Base-by-base conservation (phyloP, 495 filamentous ascomycete species). In the Hypoxylon intermedium region DNA sequence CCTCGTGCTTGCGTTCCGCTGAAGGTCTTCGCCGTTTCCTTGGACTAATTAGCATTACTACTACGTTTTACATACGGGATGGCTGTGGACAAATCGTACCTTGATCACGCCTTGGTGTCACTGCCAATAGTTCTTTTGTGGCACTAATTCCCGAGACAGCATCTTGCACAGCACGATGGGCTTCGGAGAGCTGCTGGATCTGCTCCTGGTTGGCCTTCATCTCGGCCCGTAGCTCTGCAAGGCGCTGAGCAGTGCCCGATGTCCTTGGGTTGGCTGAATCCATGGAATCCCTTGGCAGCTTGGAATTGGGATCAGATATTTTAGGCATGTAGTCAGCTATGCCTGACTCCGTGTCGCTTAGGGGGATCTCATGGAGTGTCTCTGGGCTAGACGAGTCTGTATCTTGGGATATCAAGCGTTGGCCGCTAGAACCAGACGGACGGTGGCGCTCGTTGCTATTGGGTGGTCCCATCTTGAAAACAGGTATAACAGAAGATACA, bases 151-250 rank as follows among this genome's bases (percentile, higher is more conserved):
- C 40, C 3, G 40, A 44, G 2, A 44, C 40, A 2, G 40, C 40
- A 21, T 44, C 16, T 44, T 44, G 40, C 19, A 44, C 40, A 44
- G 23, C 40, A 23, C 40, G 40, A 19, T 44, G 40, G 21, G 40
- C 40, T 13, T 44, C 40, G 3, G 40, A 23, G 19, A 44, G 40
- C n/a, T 44, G 19, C 40, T 44, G 40, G 18, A 44, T 44, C 18
- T 44, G 40, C 23, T 44, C 40, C 23, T 44, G 40, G n/a, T 44
- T 44, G 16, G 18, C 23, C 15, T 23, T 44, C 18, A 44, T 23
- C 40, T 44, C 40, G 18, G 40, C 40, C 23, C 40, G 15, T 15
- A 44, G n/a, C 18, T 44, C 40, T 23, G 40, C 40, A 1, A 44
- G 15, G 16, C 40, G 40, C n/a, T 44, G 40, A 15, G 40, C 40